Evolutionary conservation across 2,329 filamentous ascomycete genomes (phyloP).

Genomic region (Graphilbum sp.): DNA sequence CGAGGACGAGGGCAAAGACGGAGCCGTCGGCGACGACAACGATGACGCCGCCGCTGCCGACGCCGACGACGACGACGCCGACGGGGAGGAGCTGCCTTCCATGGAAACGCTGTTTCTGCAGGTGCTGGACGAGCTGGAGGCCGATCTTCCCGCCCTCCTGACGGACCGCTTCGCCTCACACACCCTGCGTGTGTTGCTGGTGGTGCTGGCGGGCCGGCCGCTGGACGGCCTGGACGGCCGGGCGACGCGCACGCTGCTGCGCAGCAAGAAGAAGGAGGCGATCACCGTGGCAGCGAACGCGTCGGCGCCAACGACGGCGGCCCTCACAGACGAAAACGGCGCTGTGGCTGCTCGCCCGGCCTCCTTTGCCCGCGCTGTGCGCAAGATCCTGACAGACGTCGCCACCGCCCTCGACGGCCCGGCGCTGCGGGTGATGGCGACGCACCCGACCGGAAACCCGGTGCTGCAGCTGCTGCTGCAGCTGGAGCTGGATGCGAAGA

Average conservation of each 20-base stretch:
- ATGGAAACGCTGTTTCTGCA: conserved; percentile 78
- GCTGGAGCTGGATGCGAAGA: conserved; percentile 65
- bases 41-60: conserved; percentile 20
- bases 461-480: conserved; percentile 82
- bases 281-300: conserved; percentile 33
- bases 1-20: conserved; percentile 23
- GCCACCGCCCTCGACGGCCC: conserved; percentile 60
- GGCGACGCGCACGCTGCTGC: conserved; percentile 56
- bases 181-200: conserved; percentile 66
- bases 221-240: conserved; percentile 58
- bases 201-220: conserved; percentile 72
- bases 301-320: conserved; percentile 12
- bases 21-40: conserved; percentile 20
- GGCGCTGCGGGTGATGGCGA: conserved; percentile 68
- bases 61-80: conserved; percentile 25
- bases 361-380: conserved; percentile 60
- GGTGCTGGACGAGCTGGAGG: conserved; percentile 76
- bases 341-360: conserved; percentile 33
- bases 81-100: conserved; percentile 34
- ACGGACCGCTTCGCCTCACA: conserved; percentile 87
- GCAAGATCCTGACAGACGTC: conserved; percentile 68
- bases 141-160: conserved; percentile 64
- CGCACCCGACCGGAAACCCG: conserved; percentile 81
- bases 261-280: conserved; percentile 86
- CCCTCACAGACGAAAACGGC: conserved; percentile 12